phyloP scores from a whole-genome alignment of 768 basidiomycete species.

The Gautieria morchelliformis region DNA sequence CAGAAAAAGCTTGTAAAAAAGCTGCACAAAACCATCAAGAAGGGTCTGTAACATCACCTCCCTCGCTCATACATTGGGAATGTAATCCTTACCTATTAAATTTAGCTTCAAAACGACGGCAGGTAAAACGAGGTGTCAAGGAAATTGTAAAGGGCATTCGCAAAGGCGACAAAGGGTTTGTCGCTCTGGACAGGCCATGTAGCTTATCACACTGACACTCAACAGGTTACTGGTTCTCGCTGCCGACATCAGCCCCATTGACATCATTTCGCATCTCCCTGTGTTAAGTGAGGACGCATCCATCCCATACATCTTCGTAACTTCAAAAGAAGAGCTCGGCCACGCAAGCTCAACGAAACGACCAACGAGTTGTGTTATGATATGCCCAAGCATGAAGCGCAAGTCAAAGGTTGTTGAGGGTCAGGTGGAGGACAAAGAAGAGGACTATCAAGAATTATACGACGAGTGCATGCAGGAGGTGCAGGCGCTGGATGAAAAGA shows the following conservation, averaged over 20 bases:
- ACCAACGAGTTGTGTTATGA: constrained; percentile 95
- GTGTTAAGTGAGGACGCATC: constrained; percentile 88
- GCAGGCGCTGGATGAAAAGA: constrained; percentile 61
- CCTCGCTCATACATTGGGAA: not conserved
- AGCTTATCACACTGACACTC: not conserved
- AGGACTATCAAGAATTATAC: constrained; percentile 81
- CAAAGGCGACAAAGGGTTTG: constrained; percentile 94
- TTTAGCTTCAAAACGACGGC: constrained; percentile 84
- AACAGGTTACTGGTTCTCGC: constrained; percentile 81
- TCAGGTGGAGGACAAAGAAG: constrained; percentile 49
- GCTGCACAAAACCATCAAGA: constrained; percentile 90
- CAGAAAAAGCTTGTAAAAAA: constrained; percentile 91
- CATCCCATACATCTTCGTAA: constrained; percentile 82
- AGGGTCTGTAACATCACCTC: constrained; percentile 35
- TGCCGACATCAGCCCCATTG: constrained; percentile 95
- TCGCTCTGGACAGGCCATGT: constrained; percentile 8
- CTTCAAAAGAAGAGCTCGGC: constrained; percentile 92
- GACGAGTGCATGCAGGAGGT: constrained; percentile 84
- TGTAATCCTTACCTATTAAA: not conserved
- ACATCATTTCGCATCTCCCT: constrained; percentile 96
- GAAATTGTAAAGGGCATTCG: constrained; percentile 96
- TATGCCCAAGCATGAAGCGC: constrained; percentile 75
- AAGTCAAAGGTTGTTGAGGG: constrained; percentile 51
- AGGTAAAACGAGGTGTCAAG: constrained; percentile 96
- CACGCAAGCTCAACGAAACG: constrained; percentile 94